Conservation (phyloP, 2,329 filamentous ascomycete species). For the Ophiocordyceps sinensis region DNA sequence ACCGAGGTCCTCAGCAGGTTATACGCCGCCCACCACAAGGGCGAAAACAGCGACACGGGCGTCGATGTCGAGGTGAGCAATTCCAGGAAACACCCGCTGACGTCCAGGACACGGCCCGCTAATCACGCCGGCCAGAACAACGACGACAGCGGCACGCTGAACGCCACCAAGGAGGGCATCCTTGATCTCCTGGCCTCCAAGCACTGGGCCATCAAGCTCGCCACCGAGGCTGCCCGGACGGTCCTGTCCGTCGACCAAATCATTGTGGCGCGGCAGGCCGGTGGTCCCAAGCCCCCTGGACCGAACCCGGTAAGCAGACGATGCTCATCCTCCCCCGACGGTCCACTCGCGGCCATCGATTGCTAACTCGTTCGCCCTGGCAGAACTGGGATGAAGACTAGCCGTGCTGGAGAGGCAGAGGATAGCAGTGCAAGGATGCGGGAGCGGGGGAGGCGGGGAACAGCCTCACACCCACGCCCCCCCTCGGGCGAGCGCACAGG, state of each 20-base stretch:
- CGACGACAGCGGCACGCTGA: conserved; percentile 64
- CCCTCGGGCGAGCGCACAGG: too few species aligned
- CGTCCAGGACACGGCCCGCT: conserved; percentile 5
- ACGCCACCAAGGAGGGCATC: conserved; percentile 78
- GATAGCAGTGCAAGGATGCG: not conserved
- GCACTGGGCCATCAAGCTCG: conserved; percentile 93
- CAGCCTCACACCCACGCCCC: too few species aligned
- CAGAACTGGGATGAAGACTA: conserved; percentile 52
- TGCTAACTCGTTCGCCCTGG: not conserved
- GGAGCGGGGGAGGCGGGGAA: too few species aligned
- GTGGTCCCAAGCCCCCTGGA: conserved; percentile 89
- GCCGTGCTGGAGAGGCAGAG: conserved; percentile 5
- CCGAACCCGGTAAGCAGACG: conserved; percentile 55
- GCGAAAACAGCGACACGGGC: conserved; percentile 77
- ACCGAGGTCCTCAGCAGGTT: conserved; percentile 90
- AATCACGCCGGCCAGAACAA: conserved; percentile 40
- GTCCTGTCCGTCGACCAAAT: conserved; percentile 97
- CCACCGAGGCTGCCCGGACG: conserved; percentile 86
- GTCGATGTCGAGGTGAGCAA: conserved; percentile 72
- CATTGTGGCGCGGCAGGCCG: conserved; percentile 93
- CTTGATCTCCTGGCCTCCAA: conserved; percentile 86
- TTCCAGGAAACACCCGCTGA: not conserved
- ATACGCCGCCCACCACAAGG: conserved; percentile 85
- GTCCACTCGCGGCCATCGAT: not conserved
- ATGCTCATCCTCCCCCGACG: not conserved